Evolutionary conservation across 83 land plant species (phyloP), one percentile per base, ranked within the genome.

Genomic region (Picea mariana): DNA sequence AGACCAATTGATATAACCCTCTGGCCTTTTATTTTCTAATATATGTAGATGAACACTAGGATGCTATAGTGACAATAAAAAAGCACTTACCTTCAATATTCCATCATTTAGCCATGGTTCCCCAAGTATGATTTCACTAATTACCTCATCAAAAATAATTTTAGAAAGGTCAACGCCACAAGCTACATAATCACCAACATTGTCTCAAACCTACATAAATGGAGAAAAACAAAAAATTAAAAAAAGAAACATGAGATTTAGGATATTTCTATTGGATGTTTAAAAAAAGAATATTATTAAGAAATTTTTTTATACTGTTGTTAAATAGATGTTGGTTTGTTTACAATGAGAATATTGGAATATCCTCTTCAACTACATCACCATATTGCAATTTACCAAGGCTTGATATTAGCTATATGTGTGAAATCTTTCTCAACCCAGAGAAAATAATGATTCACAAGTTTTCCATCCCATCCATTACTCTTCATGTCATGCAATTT

Each of bases 121-220:
- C 98, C 98, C 98, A 67, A 97, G 93, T 78, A 97, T 97, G 98
- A 97, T 97, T 21, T 98, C 99, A 89, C 99, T 97, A 65, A 97
- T 97, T 40, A 97, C 88, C 84, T 97, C 98, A 47, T 98, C 99
- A 76, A 98, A 97, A 84, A 97, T 97, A 81, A 97, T 97, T 85
- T 97, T 98, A 88, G 94, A 97, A 18, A 97, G 88, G 86, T 95
- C 99, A 71, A 98, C 99, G 82, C 99, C 99, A 63, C 99, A 90
- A 67, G 98, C 99, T 80, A 98, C 99, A 90, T 98, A 97, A 86
- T 97, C 99, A 82, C 99, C 99, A 68, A 97, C 98, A 90, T 97
- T 97, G 80, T 97, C 99, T 64, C 99, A 98, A 81, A 97, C 97
- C 98, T 97, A 80, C 55, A 84, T 11, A 75, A 15, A 8, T 75